Base-by-base conservation (phyloP, 2,329 filamentous ascomycete species). In the Tolypocladium pustulatum region DNA sequence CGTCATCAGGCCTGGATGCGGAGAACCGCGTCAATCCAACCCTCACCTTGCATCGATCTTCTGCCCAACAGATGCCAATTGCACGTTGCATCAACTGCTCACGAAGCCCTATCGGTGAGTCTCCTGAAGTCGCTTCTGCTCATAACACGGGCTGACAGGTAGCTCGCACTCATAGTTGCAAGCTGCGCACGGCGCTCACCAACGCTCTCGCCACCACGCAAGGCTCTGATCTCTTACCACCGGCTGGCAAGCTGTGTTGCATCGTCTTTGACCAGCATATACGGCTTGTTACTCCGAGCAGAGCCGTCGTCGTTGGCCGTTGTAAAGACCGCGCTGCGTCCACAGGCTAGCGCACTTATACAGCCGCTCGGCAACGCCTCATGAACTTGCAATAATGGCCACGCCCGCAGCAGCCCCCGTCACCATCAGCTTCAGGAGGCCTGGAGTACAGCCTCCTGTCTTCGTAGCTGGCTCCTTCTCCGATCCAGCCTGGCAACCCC, bases 391-490 rank as follows among this genome's bases (percentile, higher is more conserved):
- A 52, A 10, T 2, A 34, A 67, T 68, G 61, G 53, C 65, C 49
- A 57, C 63, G 12, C 34, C 64, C 43, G 65, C 65, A 53, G 64
- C 65, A 49, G 71, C 77, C 25, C 69, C 77, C 27, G 75, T 84
- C 34, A 83, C 77, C 43, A 80, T 92, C 66, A 82, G 78, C 58
- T 90, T 84, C 73, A 75, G 76, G 57, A 82, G 81, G 62, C 72
- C 79, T 2, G 85, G 82, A 57, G 78, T 83, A 1, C 73, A 80
- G 58, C 85, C 88, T 57, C 89, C 89, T 4, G 78, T 92, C 57
- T 91, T 81, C 66, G 75, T 92, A 8, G 86, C 86, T 13, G 88
- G 87, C 20, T 84, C 83, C 27, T 87, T 91, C 66, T 85, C 85
- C 25, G 72, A 82, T 34, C 85, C 86, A 22, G 74, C 79, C 75